Evolutionary conservation across 2,329 filamentous ascomycete genomes (phyloP), one percentile per base, ranked within the genome.

Genomic region (Aureobasidium sp.): DNA sequence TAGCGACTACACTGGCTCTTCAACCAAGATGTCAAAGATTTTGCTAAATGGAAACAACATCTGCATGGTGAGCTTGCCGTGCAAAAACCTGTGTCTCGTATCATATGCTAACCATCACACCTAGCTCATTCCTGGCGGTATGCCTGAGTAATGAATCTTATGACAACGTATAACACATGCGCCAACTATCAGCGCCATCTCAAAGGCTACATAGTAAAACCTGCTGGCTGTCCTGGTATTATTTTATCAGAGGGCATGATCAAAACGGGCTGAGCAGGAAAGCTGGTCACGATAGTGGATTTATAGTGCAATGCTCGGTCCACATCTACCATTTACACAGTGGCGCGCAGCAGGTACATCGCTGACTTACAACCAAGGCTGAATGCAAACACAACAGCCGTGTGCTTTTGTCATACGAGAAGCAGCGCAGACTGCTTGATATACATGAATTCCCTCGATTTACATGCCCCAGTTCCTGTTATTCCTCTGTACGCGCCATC

Each of bases 1-100:
- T 66, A 97, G 93, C 74, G 94, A 99, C 77, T 96, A 96, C 77
- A 87, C 87, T 5, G 93, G 93, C 65, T 86, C 88, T 69, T 88
- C 93, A 76, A 89, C 87, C 50, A 96, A 96, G 75, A 84, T 99
- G 44, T 84, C 92, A 57, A 97, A 97, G 81, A 96, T 99, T 65
- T 78, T 99, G 46, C 80, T 99, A 43, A 99, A 99, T 71, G 94
- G 94, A 63, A 99, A 99, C 79, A 97, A 97, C 72, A 91, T 99
- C 67, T 97, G 93, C 89, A 99, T 99, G 94, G 94, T 96, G 83
- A 62, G 81, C 68, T 6, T 27, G 15, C 13, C 24, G 9, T 29
- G 0, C 1, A 5, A 1, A 8, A 5, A 5, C 9, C 7, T 9
- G 15, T n/a, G 46, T 29, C 7, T 8, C 5, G 12, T 8, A 9